A percentile compares a stretch with the other conserved stretches of the same genome.
Conservation (phyloP, 768 basidiomycete genomes). For the Lyophyllum semitale region DNA sequence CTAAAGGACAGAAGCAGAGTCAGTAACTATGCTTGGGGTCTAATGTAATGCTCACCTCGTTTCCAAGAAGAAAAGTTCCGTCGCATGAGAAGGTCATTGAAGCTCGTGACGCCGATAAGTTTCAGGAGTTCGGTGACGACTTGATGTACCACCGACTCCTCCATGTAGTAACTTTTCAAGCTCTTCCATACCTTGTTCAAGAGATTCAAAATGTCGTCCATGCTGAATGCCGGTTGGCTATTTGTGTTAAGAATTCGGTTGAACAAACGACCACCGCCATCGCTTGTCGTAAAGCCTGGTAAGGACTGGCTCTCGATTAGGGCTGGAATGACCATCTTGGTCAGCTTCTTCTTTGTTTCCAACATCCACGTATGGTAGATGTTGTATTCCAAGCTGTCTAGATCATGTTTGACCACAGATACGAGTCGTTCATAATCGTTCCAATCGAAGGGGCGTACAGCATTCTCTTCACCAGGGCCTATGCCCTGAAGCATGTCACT, state of each 20-base stretch:
- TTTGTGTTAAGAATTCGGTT: conserved; percentile 89
- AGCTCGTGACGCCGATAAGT: conserved; percentile 93
- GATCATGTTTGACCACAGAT: conserved; percentile 97
- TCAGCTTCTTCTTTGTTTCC: conserved; percentile 93
- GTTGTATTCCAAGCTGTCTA: conserved; percentile 98
- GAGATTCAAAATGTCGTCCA: conserved; percentile 97
- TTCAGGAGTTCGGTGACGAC: conserved; percentile 94
- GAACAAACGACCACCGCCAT: conserved; percentile 91
- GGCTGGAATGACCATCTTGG: conserved; percentile 99
- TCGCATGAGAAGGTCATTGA: conserved; percentile 98
- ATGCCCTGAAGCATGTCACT: conserved; percentile 98
- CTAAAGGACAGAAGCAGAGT: conserved; percentile 38
- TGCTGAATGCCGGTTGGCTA: conserved; percentile 87
- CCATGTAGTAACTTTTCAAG: conserved; percentile 97
- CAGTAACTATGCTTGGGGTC: background rate
- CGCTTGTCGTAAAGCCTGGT: conserved; percentile 95
- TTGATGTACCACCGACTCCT: conserved; percentile 95
- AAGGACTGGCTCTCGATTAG: conserved; percentile 96
- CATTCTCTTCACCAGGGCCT: conserved; percentile 91
- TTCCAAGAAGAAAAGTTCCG: conserved; percentile 99
- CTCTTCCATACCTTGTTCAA: conserved; percentile 98
- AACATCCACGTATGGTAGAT: conserved; percentile 99
- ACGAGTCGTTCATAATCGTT: conserved; percentile 95
- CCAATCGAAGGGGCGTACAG: conserved; percentile 94
- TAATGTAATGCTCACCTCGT: conserved; percentile 65